Conservation (phyloP, 2,329 filamentous ascomycete species). For the Beauveria sp. region DNA sequence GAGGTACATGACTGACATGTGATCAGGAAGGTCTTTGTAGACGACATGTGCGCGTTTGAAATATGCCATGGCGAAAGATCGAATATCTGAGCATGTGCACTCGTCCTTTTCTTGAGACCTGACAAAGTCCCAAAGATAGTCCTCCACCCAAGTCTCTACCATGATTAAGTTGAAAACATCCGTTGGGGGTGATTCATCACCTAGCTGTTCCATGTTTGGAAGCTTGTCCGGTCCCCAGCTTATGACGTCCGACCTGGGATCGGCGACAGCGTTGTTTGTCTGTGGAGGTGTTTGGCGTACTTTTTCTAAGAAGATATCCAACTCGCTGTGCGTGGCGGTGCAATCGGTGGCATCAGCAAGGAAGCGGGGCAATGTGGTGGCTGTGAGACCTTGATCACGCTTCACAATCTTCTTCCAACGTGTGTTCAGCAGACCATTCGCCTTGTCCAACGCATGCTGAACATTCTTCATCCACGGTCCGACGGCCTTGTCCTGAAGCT, state of each 20-base stretch:
- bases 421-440: background rate
- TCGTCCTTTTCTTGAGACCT: slow-evolving; percentile 13
- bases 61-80: slow-evolving; percentile 26
- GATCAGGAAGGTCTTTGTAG: slow-evolving; percentile 36
- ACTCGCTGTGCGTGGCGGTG: background rate
- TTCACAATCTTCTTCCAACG: background rate
- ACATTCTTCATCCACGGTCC: slow-evolving; percentile 13
- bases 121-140: slow-evolving; percentile 31
- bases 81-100: slow-evolving; percentile 23
- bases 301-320: background rate
- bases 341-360: background rate
- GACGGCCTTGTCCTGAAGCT: slow-evolving; percentile 22
- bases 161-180: slow-evolving; percentile 21
- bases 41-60: slow-evolving; percentile 15
- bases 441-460: background rate
- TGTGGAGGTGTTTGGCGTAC: background rate
- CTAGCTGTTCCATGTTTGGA: background rate
- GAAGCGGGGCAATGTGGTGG: background rate
- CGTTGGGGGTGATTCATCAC: background rate
- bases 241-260: background rate
- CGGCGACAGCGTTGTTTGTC: background rate
- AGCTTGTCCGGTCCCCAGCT: background rate
- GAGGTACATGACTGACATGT: slow-evolving; percentile 45
- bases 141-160: slow-evolving; percentile 43
- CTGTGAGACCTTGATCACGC: background rate